Evolutionary conservation across 2,329 filamentous ascomycete species (phyloP), one percentile per base, ranked within the genome.

Genomic region (Sarocladium oryzae): DNA sequence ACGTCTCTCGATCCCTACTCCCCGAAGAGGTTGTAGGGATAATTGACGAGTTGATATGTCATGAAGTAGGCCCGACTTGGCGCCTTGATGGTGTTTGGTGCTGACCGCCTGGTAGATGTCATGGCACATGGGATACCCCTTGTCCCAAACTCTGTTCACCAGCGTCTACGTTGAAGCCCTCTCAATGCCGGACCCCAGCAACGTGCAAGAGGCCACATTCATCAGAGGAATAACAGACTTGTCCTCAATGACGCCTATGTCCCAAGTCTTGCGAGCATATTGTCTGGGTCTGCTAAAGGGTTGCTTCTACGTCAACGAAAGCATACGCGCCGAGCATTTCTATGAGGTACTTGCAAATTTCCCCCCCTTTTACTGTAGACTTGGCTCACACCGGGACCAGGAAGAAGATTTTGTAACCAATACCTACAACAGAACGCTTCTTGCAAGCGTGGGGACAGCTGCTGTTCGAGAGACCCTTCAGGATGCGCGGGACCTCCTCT

Each of bases 331-430:
- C n/a, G 88, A 96, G 64, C 86, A 95, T 58, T 96, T 86, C 63
- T 97, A 92, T 60, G 93, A 99, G 78, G 88, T 88, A 66, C 51
- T 55, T 50, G 16, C 9, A 10, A 21, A n/a, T 6, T 40, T 38
- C 33, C 36, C 15, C 13, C 9, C 10, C 18, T 51, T 15, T 16
- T 9, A 16, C 21, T 10, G 9, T 4, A 5, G 20, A 23, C 36
- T 24, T 23, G 18, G 23, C 33, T 51, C 11, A 51, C 10, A 11
- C 18, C 15, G 57, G 10, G 5, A 26, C 15, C 41, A 92, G 85
- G 93, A 99, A 69, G 93, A 99, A 68, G 93, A 99, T 62, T 96
- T 99, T 63, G 89, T 95, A 18, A 91, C 89, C 6, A 90, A 95
- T 65, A 87, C 91, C 0, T 97, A 93, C 64, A 86, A 90, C 58